Evolutionary conservation across 371 early-diverging fungal genomes (phyloP), one percentile per base, ranked within the genome.

Genomic region (Dichotomocladium elegans): DNA sequence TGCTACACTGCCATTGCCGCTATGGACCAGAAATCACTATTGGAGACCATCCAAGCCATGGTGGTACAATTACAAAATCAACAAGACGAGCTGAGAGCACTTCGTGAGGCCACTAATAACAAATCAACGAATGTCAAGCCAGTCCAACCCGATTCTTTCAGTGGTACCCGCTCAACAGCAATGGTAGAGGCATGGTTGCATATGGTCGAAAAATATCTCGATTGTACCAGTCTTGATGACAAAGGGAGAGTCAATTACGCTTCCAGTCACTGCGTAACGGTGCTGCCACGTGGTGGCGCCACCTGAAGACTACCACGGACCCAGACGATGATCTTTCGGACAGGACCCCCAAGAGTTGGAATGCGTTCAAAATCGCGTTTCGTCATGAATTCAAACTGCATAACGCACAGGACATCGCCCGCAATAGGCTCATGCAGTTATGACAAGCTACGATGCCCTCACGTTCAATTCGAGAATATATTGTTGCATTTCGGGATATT

Each of bases 141-240:
- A 4, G 43, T 43, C 5, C 43, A 43, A 24, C 43, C 43, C 5
- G 15, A 43, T 24, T 26, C 26, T 22, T 43, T 43, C 15, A 8
- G 43, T 43, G 43, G 43, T 43, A 26, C 9, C 5, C n/a, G 22
- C n/a, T 43, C 43, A 4, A 25, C 43, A 15, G 5, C 43, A 21
- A 26, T 43, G 22, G 43, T 43, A 4, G 43, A 43, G 26, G 43
- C 43, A 8, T 43, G 26, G 43, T 43, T 43, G 26, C 43, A 43
- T 24, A 43, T 26, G 10, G 24, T 43, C 3, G 22, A 43, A 12
- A 43, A 43, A 43, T 43, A 43, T 24, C 7, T 22, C 15, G 24
- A 22, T 9, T 43, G 24, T 43, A 26, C 43, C 8, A 26, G 22
- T 26, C 43, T 43, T 21, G 4, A 6, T 17, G 22, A 43, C n/a